A percentile compares a stretch with the other conserved stretches of the same genome.
Conservation (phyloP, 1,284 basidiomycete genomes). For the Trametes polyzona region DNA sequence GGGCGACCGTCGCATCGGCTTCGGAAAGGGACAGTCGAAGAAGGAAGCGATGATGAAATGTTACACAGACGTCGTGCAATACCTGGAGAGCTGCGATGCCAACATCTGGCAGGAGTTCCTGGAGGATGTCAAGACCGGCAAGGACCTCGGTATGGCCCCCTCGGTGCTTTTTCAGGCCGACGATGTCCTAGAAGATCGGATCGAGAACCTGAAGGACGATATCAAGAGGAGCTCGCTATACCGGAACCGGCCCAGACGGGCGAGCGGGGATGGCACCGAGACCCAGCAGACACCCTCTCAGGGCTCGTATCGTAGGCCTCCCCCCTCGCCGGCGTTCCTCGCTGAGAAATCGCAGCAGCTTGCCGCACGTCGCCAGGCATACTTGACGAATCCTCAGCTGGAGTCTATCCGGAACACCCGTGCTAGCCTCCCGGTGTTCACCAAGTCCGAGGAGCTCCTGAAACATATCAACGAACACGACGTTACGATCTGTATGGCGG, state of each 20-base stretch:
- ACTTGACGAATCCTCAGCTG: constrained; percentile 66
- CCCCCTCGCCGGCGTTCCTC: constrained; percentile 37
- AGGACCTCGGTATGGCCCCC: constrained; percentile 72
- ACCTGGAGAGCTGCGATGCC: constrained; percentile 84
- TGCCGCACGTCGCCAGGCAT: constrained; percentile 56
- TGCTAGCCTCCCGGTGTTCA: constrained; percentile 74
- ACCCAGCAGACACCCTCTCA: constrained; percentile 10
- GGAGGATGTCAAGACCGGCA: constrained; percentile 61
- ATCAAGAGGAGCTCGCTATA: constrained; percentile 61
- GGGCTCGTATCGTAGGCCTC: constrained; percentile 30
- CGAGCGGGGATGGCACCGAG: constrained; percentile 24
- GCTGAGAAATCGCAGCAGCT: constrained; percentile 66
- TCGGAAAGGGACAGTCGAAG: constrained; percentile 74
- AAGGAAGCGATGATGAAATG: constrained; percentile 77
- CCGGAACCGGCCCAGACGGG: constrained; percentile 46
- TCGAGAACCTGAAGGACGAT: constrained; percentile 74
- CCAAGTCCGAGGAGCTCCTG: constrained; percentile 68
- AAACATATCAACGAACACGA: constrained; percentile 79
- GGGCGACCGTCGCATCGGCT: constrained; percentile 79
- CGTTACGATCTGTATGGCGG: constrained; percentile 93
- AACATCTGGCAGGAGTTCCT: constrained; percentile 80
- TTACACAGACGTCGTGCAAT: constrained; percentile 88
- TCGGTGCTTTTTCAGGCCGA: constrained; percentile 76
- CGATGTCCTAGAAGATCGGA: constrained; percentile 71
- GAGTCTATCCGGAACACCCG: constrained; percentile 74